A percentile compares a stretch with the other conserved stretches of the same genome.
phyloP scores from a whole-genome alignment of 257 asterid genomes.

The Mentha longifolia region DNA sequence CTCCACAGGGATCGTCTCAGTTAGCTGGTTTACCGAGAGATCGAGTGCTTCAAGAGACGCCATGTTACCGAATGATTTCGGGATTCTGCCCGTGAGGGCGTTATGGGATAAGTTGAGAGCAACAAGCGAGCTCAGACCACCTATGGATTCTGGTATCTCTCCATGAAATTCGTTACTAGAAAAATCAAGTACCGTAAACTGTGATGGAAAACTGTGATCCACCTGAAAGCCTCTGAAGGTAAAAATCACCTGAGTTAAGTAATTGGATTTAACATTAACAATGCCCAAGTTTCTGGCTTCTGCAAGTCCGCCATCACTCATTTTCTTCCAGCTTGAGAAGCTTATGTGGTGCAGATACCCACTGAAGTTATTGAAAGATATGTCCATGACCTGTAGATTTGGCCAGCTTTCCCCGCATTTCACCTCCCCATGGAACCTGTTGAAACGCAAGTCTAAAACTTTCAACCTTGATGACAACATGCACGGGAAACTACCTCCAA shows the following conservation, averaged over 20 bases:
- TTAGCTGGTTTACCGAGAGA: not conserved
- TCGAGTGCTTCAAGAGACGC: not conserved
- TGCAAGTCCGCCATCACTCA: too few relatives aligned
- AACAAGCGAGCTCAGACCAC: constrained; percentile 39
- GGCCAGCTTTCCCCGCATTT: constrained; percentile 31
- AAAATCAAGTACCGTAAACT: too few relatives aligned
- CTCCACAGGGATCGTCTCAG: not conserved
- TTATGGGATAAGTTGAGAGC: constrained; percentile 37
- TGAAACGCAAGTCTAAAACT: constrained; percentile 46
- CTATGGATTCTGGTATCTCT: constrained; percentile 43
- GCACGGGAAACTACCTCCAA: constrained; percentile 37
- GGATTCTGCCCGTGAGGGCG: not conserved
- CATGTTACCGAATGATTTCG: not conserved
- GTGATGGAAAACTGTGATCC: too few relatives aligned
- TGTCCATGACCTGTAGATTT: constrained; percentile 30
- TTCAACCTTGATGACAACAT: constrained; percentile 39
- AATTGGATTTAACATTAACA: too few relatives aligned
- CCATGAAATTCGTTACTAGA: constrained; percentile 57
- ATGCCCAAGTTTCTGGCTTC: too few relatives aligned
- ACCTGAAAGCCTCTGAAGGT: constrained; percentile 37
- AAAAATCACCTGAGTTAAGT: constrained; percentile 23
- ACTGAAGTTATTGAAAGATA: constrained; percentile 28
- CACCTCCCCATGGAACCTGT: constrained; percentile 48
- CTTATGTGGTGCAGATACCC: not conserved
- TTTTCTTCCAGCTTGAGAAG: constrained; percentile 27